A percentile compares a stretch with the other conserved stretches of the same genome.
These are phyloP conservation scores for Geosmithia morbida DNA, from an alignment of 2,329 filamentous ascomycete genomes.

Conservation along the genomic window DNA sequence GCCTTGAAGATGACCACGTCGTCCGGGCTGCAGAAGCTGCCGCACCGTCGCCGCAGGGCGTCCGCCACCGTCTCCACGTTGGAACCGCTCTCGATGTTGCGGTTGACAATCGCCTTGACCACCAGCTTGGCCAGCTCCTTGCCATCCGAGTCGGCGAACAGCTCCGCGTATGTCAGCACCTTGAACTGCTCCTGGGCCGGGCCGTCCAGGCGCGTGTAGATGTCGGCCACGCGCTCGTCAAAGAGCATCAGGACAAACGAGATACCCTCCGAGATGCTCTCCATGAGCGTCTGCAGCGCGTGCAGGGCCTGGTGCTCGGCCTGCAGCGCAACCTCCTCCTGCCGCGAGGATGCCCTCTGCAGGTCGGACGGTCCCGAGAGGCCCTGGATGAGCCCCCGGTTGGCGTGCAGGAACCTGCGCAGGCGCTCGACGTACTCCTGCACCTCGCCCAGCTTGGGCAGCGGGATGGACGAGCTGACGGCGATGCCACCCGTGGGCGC, in stretches of 20 bases:
- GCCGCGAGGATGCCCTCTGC: conserved; percentile 61
- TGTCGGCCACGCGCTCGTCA: conserved; percentile 83
- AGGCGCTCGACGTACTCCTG: conserved; percentile 72
- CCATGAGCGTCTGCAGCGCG: conserved; percentile 71
- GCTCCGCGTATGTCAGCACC: conserved; percentile 70
- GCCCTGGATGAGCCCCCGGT: conserved; percentile 84
- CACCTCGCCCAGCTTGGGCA: conserved; percentile 56
- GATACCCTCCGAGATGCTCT: conserved; percentile 88
- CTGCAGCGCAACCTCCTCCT: conserved; percentile 84
- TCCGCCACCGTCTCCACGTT: conserved; percentile 97
- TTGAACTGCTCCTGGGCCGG: conserved; percentile 53
- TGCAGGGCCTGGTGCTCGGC: conserved; percentile 89
- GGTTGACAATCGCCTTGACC: conserved; percentile 95
- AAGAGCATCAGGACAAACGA: conserved; percentile 93
- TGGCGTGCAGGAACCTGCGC: conserved; percentile 70
- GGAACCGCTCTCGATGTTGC: conserved; percentile 90
- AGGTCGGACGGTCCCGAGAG: conserved; percentile 81
- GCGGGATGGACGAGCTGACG: conserved; percentile 52
- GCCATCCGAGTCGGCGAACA: conserved; percentile 68
- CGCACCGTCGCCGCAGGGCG: conserved; percentile 79
- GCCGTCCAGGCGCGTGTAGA: conserved; percentile 63
- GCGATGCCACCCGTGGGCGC: conserved; percentile 39
- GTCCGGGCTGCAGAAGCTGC: conserved; percentile 93
- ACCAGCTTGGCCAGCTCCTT: conserved; percentile 86
- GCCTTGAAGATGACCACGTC: conserved; percentile 98